Evolutionary conservation across 139 green algal genomes (phyloP).

Genomic region (Eudorina sp.): DNA sequence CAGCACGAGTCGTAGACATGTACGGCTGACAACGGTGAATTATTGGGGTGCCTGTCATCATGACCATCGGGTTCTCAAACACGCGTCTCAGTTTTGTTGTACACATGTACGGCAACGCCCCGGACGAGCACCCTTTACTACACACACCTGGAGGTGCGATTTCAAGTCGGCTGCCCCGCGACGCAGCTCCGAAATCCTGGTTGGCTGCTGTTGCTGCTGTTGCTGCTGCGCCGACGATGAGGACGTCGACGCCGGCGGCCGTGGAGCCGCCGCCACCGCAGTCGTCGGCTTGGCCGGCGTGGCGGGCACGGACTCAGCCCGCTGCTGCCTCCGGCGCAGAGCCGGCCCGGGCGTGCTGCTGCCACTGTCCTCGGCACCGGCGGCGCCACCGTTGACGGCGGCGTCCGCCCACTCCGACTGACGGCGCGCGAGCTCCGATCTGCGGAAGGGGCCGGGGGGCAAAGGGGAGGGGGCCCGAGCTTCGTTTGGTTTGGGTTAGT

Average conservation of each 20-base stretch:
- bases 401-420: neutral
- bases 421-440: neutral
- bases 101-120: too few relatives aligned
- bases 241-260: too few relatives aligned
- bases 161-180: slow-evolving; percentile 73
- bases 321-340: slow-evolving; percentile 42
- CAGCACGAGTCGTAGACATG: too few relatives aligned
- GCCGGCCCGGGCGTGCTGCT: slow-evolving; percentile 21
- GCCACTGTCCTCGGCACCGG: neutral
- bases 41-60: too few relatives aligned
- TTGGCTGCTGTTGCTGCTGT: neutral
- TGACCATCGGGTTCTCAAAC: too few relatives aligned
- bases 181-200: slow-evolving; percentile 41
- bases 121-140: too few relatives aligned
- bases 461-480: too few relatives aligned
- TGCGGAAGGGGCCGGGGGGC: too few relatives aligned
- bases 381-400: neutral
- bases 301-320: neutral
- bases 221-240: neutral
- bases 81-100: too few relatives aligned
- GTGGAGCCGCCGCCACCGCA: neutral
- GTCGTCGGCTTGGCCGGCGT: neutral
- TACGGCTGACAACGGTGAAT: too few relatives aligned
- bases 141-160: slow-evolving; percentile 55
- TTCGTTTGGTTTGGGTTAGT: too few relatives aligned